A percentile compares a stretch with the other conserved stretches of the same genome.
phyloP scores from a whole-genome alignment of 1,284 basidiomycete genomes.

The Calocybe gambosa region DNA sequence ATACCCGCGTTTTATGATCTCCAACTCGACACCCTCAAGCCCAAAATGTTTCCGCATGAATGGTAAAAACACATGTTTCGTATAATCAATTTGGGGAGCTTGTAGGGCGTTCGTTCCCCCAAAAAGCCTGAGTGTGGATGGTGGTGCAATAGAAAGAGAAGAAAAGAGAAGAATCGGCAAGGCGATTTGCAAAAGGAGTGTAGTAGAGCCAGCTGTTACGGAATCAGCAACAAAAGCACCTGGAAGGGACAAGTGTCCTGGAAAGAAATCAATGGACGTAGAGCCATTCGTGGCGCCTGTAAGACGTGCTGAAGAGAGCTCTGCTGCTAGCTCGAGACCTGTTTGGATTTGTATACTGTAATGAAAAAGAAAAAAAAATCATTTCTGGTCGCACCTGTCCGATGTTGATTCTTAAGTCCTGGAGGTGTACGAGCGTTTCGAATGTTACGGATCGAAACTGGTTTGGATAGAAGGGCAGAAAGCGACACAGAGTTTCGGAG shows the following conservation, averaged over 20 bases:
- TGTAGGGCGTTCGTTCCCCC: slow-evolving; percentile 66
- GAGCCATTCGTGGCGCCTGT: slow-evolving; percentile 49
- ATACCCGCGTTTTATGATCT: slow-evolving; percentile 54
- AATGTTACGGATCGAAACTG: slow-evolving; percentile 54
- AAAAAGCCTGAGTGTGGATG: slow-evolving; percentile 43
- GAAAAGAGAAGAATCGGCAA: slow-evolving; percentile 62
- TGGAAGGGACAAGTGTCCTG: slow-evolving; percentile 38
- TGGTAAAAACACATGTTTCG: slow-evolving; percentile 54
- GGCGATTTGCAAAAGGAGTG: slow-evolving; percentile 64
- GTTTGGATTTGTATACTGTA: not conserved
- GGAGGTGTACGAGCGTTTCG: slow-evolving; percentile 48
- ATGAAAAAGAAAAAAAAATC: too few relatives aligned
- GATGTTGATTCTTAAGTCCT: slow-evolving; percentile 65
- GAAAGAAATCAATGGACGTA: slow-evolving; percentile 42
- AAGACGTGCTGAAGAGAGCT: slow-evolving; percentile 48
- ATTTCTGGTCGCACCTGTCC: slow-evolving; percentile 41
- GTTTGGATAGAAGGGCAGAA: slow-evolving; percentile 51
- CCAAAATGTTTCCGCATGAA: slow-evolving; percentile 55
- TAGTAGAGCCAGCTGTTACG: slow-evolving; percentile 63
- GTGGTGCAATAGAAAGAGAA: slow-evolving; percentile 16
- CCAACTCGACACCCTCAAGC: slow-evolving; percentile 32
- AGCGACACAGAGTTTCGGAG: slow-evolving; percentile 60
- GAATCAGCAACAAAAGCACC: slow-evolving; percentile 51
- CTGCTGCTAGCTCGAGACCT: slow-evolving; percentile 59
- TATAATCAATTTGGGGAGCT: slow-evolving; percentile 71